Evolutionary conservation across 805 yeast genomes (phyloP).

Genomic region (Saturnispora galanensis): DNA sequence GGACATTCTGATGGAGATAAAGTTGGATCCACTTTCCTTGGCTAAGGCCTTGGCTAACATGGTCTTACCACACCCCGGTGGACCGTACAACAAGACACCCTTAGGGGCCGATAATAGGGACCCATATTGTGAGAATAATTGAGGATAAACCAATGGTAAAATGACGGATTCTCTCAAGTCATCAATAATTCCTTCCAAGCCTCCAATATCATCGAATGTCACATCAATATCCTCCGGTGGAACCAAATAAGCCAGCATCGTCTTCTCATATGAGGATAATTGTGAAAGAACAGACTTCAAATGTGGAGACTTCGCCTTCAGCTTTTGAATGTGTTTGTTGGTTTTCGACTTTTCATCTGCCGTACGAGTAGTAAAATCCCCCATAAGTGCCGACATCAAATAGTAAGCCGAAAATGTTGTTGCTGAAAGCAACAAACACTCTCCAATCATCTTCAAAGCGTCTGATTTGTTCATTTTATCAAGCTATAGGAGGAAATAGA

Average conservation of each 20-base stretch:
- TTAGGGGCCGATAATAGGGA: constrained; percentile 77
- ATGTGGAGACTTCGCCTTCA: constrained; percentile 52
- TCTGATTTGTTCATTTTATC: constrained; percentile 47
- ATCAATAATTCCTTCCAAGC: constrained; percentile 69
- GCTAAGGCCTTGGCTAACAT: constrained; percentile 96
- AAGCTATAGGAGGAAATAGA: too few species aligned
- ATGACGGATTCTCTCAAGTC: constrained; percentile 84
- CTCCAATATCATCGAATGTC: constrained; percentile 79
- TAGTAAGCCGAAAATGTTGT: constrained; percentile 49
- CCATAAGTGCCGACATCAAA: constrained; percentile 25
- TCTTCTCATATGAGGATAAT: constrained; percentile 53
- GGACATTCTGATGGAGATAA: constrained; percentile 85
- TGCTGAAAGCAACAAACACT: constrained; percentile 55
- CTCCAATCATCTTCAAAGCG: constrained; percentile 63
- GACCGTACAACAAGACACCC: constrained; percentile 88
- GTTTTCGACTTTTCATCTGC: constrained; percentile 56
- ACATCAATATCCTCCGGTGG: constrained; percentile 76
- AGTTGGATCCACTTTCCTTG: constrained; percentile 82
- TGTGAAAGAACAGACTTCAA: constrained; percentile 41
- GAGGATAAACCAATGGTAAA: constrained; percentile 77
- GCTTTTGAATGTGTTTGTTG: constrained; percentile 43
- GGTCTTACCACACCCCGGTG: constrained; percentile 97
- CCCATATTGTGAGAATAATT: constrained; percentile 59
- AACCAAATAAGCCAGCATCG: constrained; percentile 68
- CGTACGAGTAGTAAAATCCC: constrained; percentile 33